Base-by-base conservation (phyloP, 2,329 filamentous ascomycete species). In the Fusarium dlaminii region DNA sequence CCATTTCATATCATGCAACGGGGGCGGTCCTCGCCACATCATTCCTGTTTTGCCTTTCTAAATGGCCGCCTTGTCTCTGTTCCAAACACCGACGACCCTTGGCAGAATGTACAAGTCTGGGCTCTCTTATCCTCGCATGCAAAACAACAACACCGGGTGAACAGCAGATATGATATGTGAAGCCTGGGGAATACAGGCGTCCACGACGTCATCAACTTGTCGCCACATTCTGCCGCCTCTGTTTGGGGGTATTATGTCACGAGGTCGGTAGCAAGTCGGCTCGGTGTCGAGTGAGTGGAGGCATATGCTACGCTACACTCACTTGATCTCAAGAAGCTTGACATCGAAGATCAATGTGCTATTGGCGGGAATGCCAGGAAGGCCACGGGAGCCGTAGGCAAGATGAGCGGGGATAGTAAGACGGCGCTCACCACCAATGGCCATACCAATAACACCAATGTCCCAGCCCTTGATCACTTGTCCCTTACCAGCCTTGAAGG, bases 401-500 rank as follows among this genome's bases (percentile, higher is more conserved):
- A 96, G 90, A 79, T 92, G 87, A 54, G 96, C 88, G 54, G 97
- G 97, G 80, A 99, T 95, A 73, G 91, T 95, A 80, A 99, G 89
- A 77, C 96, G 92, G 80, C 96, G 94, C 89, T 99, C 97, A 79
- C 94, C 95, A 80, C 96, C 96, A 77, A 95, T 92, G 77, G 92
- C 88, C 94, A 99, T 98, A 84, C 97, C 97, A 77, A 90, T 88
- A 78, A 99, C 87, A 85, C 96, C 96, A 75, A 98, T 90, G 83
- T 99, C 97, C 97, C 96, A 98, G 77, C 96, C 96, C 90, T 97
- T 96, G 88, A 99, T 99, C 80, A 99, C 97, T 84, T 98, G 94
- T 71, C 95, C 95, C 82, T 92, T 91, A 78, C 96, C 97, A 70
- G 97, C 91, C 88, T 96, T 97, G 91, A 98, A 98, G 77, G 89